A percentile compares a stretch with the other conserved stretches of the same genome.
Conservation (phyloP, 2,329 filamentous ascomycete species). For the Beauveria pseudobassiana region DNA sequence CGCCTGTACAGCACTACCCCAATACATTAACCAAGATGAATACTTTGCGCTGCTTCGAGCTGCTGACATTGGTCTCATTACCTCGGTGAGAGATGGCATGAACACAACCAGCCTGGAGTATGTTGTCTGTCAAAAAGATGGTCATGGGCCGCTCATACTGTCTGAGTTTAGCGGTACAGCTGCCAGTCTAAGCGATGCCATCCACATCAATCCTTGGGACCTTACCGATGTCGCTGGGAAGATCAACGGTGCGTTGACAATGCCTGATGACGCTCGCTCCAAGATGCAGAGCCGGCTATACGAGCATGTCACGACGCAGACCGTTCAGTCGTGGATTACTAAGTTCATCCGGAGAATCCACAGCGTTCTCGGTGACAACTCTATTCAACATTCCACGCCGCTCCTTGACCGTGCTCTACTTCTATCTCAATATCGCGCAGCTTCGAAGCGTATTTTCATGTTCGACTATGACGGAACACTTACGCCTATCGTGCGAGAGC, state of each 20-base stretch:
- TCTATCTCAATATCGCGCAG: constrained; percentile 64
- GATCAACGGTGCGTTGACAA: constrained; percentile 73
- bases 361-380: constrained; percentile 70
- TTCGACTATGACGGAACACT: constrained; percentile 98
- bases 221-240: constrained; percentile 74
- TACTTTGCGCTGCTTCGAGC: constrained; percentile 91
- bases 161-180: constrained; percentile 96
- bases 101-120: constrained; percentile 96
- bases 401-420: constrained; percentile 68
- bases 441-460: constrained; percentile 84
- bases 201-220: constrained; percentile 97
- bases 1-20: constrained; percentile 89
- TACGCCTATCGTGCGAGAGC: constrained; percentile 90
- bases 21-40: constrained; percentile 82
- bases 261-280: constrained; percentile 58
- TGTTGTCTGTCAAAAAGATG: constrained; percentile 82
- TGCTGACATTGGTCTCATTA: constrained; percentile 88
- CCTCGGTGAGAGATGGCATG: constrained; percentile 94
- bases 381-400: constrained; percentile 70
- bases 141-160: constrained; percentile 80
- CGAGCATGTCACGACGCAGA: constrained; percentile 76
- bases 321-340: constrained; percentile 78
- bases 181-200: constrained; percentile 73
- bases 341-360: constrained; percentile 73
- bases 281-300: constrained; percentile 70